Base-by-base conservation (phyloP, 2,329 filamentous ascomycete genomes). In the Aspergillus fischeri region DNA sequence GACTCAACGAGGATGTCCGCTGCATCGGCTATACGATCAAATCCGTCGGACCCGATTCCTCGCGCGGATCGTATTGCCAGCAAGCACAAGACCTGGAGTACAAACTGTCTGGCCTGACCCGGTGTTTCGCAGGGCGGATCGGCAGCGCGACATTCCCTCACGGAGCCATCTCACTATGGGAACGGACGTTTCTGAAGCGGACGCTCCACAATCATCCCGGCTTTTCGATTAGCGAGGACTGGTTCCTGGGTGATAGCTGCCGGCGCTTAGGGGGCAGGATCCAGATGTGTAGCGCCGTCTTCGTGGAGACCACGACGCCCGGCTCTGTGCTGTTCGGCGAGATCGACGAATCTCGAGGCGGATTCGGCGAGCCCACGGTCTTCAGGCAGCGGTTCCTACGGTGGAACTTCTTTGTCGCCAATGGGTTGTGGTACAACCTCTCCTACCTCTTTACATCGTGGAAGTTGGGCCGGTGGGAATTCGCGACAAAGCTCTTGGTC, bases 341-440 rank as follows among this genome's bases (percentile, higher is more conserved):
- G 27, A 67, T 69, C 4, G 70, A 74, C 8, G 73, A 71, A 4
- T 69, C 67, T 6, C 71, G 80, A 21, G 80, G 78, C 45, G 80
- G 80, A 0, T 82, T 80, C 54, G 80, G 80, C 9, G 80, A 82
- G 63, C 81, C 79, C 77, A 81, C 79, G 0, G 75, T 82, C n/a
- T 80, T 78, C 66, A 76, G 75, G 57, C 80, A 82, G 63, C 71
- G 80, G 1, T 81, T 82, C 62, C 73, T 73, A 52, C 68, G 79
- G 14, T 81, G 80, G 80, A 81, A 81, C 51, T 81, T 81, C 67
- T 81, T 82, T 67, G 78, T 80, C 53, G 75, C 80, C 2, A 77
- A 77, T 44, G 74, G 79, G 14, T 73, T 81, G 65, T 80, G 71
- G 64, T 78, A 80, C 62, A 77, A 81, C 60, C 65, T 80, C 61